Percentiles rank a stretch among this genome's conserved stretches.
Evolutionary conservation across 148 eudicot species (phyloP).

Genomic region (Beta vulgaris): DNA sequence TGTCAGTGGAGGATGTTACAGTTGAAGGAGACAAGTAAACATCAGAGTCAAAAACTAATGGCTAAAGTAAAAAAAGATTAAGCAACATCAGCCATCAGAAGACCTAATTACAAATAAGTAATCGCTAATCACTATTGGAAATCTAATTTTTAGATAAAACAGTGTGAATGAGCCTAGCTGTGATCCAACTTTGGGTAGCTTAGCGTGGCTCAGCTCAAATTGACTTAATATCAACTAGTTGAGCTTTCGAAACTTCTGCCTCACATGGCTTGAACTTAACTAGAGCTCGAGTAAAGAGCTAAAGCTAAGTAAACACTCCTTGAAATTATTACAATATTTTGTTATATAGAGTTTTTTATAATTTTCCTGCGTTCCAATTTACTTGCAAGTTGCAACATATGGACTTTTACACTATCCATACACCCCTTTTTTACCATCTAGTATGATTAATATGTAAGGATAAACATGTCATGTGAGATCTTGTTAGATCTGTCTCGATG

Average conservation of each 20-base stretch:
- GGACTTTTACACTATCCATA: too few species aligned
- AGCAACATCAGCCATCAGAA: not conserved
- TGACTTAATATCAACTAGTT: not conserved
- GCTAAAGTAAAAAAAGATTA: not conserved
- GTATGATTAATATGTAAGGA: too few species aligned
- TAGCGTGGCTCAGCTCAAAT: not conserved
- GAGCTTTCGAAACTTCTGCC: not conserved
- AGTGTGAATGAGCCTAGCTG: not conserved
- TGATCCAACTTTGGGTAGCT: not conserved
- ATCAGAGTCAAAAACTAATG: not conserved
- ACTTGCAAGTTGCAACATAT: too few species aligned
- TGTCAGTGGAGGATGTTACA: not conserved
- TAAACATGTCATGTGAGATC: too few species aligned
- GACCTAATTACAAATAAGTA: not conserved
- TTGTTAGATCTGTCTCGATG: too few species aligned
- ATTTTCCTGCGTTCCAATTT: too few species aligned
- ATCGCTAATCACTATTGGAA: not conserved
- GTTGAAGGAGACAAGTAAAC: not conserved
- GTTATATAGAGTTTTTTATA: not conserved
- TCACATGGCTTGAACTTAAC: not conserved
- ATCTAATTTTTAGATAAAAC: not conserved
- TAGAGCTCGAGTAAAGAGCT: not conserved
- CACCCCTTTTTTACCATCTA: too few species aligned
- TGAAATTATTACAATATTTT: not conserved
- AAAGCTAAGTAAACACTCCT: not conserved